These are phyloP conservation scores for Turnera subulata DNA, from an alignment of 345 rosid species.

Conservation along the genomic window DNA sequence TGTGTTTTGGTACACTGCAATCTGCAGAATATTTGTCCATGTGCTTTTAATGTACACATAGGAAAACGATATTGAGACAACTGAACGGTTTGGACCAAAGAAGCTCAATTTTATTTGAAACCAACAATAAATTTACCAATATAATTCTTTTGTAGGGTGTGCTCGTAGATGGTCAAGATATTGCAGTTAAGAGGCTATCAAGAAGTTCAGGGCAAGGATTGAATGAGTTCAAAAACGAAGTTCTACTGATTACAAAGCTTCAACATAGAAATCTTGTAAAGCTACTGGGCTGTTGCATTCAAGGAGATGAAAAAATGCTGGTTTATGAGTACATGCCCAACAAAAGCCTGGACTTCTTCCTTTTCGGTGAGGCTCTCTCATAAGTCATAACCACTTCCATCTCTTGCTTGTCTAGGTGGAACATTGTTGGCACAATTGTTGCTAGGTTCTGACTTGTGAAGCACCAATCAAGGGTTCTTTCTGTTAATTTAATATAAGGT, in stretches of 20 bases:
- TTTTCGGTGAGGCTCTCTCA: conserved; percentile 14
- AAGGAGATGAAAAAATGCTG: conserved; percentile 29
- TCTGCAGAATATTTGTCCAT: too few relatives aligned
- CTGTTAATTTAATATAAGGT: too few relatives aligned
- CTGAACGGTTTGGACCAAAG: too few relatives aligned
- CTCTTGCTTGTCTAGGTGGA: too few relatives aligned
- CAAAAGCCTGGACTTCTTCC: conserved; percentile 26
- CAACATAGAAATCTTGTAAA: conserved; percentile 12
- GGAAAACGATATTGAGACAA: too few relatives aligned
- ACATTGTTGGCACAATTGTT: too few relatives aligned
- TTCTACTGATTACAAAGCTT: conserved; percentile 1
- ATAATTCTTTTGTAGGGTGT: neutral
- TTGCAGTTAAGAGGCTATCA: conserved; percentile 17
- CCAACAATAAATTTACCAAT: neutral
- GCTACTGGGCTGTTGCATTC: conserved; percentile 28
- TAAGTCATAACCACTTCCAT: too few relatives aligned
- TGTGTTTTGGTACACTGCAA: too few relatives aligned
- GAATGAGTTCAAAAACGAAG: conserved; percentile 5
- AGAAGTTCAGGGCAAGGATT: conserved; percentile 13
- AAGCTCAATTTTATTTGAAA: neutral
- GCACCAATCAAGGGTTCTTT: too few relatives aligned
- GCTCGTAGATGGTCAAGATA: conserved; percentile 6
- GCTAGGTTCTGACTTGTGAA: too few relatives aligned
- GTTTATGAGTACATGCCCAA: conserved; percentile 36
- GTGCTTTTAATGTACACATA: neutral